Evolutionary conservation across 2,329 filamentous ascomycete genomes (phyloP), one percentile per base, ranked within the genome.

Genomic region (Parastagonospora nodorum): DNA sequence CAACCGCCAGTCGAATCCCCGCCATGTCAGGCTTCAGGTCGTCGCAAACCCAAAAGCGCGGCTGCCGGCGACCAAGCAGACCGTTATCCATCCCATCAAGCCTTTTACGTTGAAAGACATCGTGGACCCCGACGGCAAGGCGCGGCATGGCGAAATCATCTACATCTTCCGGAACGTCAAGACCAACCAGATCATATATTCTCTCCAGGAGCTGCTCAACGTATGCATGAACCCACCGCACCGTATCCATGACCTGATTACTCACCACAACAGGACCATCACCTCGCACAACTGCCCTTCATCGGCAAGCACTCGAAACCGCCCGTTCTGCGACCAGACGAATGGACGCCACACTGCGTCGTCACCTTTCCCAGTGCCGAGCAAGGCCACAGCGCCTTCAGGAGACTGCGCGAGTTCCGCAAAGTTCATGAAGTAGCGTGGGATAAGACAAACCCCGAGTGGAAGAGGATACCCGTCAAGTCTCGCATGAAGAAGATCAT

Each of bases 161-260:
- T 87, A 84, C 69, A 79, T 82, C 64, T 88, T 85, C 73, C 78
- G 79, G 63, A 80, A 87, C 68, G 75, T 84, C 60, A 78, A 79
- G 55, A 86, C 84, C 31, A 84, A 86, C 51, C 85, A 87, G 71
- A 81, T 87, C 57, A 74, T 87, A 47, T 87, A 87, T 71, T 86
- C 84, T 16, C 72, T 87, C 56, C 79, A 78, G 35, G 78, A 81
- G 45, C 75, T 78, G 45, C 68, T 87, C 39, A 76, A 84, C 57
- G 84, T 85, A 74, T 58, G 76, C 50, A 38, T 48, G 14, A 9
- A 1, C 9, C 1, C 10, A n/a, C 16, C 7, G n/a, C 11, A 24
- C 28, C 12, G 15, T 19, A 38, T 2, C 14, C 7, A 8, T 5
- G 29, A 7, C 15, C 27, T 10, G 29, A 30, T 41, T 28, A 5